phyloP scores from a whole-genome alignment of 139 green algal genomes.

The Chlamydomonas sphaeroides region DNA sequence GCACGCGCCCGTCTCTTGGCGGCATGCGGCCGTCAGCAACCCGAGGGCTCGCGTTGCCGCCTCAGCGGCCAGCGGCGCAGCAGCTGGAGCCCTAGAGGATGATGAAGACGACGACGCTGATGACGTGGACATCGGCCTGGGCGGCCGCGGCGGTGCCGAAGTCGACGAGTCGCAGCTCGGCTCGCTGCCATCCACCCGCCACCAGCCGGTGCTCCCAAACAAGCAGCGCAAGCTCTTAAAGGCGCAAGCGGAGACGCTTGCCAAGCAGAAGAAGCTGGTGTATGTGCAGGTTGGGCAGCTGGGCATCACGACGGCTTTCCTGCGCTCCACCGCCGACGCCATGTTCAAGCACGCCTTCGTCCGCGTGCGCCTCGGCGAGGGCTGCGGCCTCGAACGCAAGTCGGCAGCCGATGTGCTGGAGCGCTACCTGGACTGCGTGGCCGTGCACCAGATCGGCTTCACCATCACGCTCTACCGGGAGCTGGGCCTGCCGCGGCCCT shows the following conservation, averaged over 20 bases:
- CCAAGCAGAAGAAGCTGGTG: constrained; percentile 45
- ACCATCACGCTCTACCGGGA: constrained; percentile 62
- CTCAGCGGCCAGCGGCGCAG: too few relatives aligned
- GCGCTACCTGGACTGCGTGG: constrained; percentile 49
- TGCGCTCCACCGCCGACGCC: constrained; percentile 42
- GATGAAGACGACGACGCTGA: neutral
- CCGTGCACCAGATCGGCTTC: constrained; percentile 64
- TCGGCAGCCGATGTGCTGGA: constrained; percentile 39
- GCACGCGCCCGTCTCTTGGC: too few relatives aligned
- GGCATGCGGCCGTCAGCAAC: too few relatives aligned
- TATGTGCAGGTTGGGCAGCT: constrained; percentile 45
- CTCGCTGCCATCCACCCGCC: constrained; percentile 14
- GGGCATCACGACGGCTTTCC: constrained; percentile 56
- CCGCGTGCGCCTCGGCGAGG: constrained; percentile 59
- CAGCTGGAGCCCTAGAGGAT: too few relatives aligned
- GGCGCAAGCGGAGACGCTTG: constrained; percentile 42
- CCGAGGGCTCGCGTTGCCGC: too few relatives aligned
- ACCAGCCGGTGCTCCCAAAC: constrained; percentile 28
- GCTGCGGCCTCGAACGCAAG: constrained; percentile 54
- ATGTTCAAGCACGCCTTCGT: constrained; percentile 56
- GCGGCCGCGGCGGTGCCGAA: neutral
- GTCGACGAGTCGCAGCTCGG: constrained; percentile 21
- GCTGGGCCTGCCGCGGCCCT: constrained; percentile 48
- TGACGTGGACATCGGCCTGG: neutral
- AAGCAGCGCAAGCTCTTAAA: constrained; percentile 45